Evolutionary conservation across 768 basidiomycete genomes (phyloP), one percentile per base, ranked within the genome.

Genomic region (Psilocybe subaeruginosa): DNA sequence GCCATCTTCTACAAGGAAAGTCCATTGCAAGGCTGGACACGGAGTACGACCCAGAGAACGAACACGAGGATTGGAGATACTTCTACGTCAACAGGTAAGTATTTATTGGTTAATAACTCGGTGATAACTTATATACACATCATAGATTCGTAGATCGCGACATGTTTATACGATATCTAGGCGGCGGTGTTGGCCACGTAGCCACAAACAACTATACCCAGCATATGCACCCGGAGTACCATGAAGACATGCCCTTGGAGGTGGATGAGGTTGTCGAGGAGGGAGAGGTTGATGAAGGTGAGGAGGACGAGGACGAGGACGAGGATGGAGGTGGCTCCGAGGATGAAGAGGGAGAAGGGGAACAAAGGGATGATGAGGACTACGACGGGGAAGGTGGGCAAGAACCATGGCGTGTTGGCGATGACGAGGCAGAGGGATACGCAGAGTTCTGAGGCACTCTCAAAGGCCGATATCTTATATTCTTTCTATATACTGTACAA

Each of bases 51-150:
- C 2, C 35, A 0, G 64, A 72, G 14, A 58, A 61, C 1, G 23
- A 73, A 2, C 47, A 69, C 1, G 78, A 79, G 11, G 0, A 35
- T 49, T 80, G 70, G 67, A 43, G 57, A 5, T 71, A 65, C 58
- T 74, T 70, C 45, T 76, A 74, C 64, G 70, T 80, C 0, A 73
- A 71, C 33, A 69, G 74, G 79, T 80, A 54, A 49, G 73, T 69
- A 0, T 7, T 54, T 45, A 9, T 23, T 23, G 23, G 23, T 23
- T 23, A 23, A 23, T 23, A 23, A 23, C 23, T 23, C 0, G 2
- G 23, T 23, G 23, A 23, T 23, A 23, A 12, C 1, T 30, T 8
- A 56, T 49, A 27, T 11, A 29, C 17, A 9, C 23, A 14, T 52
- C 48, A 76, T 23, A 23, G 74, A 16, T 74, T 73, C 48, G 64